Evolutionary conservation across 441 rosid species (phyloP), one percentile per base, ranked within the genome.

Genomic region (Melastoma candidum): DNA sequence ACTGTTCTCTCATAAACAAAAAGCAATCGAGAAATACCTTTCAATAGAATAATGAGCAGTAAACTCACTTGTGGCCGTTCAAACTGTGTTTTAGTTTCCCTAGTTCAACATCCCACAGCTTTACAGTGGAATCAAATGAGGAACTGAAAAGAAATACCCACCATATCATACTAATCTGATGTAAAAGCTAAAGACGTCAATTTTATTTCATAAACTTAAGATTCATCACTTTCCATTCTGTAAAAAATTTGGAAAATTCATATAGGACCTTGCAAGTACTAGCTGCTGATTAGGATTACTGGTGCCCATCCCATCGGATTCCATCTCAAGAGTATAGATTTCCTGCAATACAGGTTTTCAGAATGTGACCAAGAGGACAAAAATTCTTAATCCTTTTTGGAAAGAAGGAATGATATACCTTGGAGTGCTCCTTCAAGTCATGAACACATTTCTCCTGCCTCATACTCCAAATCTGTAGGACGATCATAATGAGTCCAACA

Each of bases 291-390:
- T 93, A 57, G 97, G 89, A 79, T 93, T 93, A 75, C 74, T 93
- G 47, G 97, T 89, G 66, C 90, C 93, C 32, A 60, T 61, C 97
- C 99, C 24, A 96, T 83, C 32, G 99, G 99, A 65, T 96, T 86
- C 99, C 99, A 93, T 76, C 97, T 87, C 69, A 94, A 82, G n/a
- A n/a, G 97, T 82, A 60, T 89, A 93, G 56, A 87, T 89, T 69
- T 89, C 97, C 99, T 94, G 80, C 56, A 73, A 44, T 52, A 64
- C 14, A 48, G 14, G 26, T 32, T 60, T 32, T 41, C 22, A 41
- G 3, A 39, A 32, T 32, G 41, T 32, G 57, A 13, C 51, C 51
- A 26, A 46, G 46, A 50, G 59, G 53, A 14, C 7, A 29, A 43
- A 62, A 55, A 1, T 3, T 41, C 22, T 17, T 17, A 17, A 17